Evolutionary conservation across 345 rosid species (phyloP), one percentile per base, ranked within the genome.

Genomic region (Balakata baccata): DNA sequence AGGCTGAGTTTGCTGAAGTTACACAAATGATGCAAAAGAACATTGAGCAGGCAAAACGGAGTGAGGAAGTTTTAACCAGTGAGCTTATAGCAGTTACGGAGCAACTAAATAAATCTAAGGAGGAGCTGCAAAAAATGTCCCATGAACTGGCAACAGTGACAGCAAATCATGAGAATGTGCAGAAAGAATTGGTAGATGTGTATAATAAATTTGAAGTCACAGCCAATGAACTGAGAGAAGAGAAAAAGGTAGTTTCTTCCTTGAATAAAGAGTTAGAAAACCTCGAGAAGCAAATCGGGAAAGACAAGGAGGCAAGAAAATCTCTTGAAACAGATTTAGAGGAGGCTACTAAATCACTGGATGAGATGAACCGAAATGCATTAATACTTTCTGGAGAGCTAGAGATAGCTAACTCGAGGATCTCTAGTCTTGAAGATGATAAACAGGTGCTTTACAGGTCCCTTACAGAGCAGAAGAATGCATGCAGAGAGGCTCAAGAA

Each of bases 321-420:
- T 84, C 90, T 22, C 89, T 95, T 58, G 93, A 89, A 87, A 72
- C 77, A 38, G 94, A 88, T 74, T 74, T 95, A 66, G 96, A 95
- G 84, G 97, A 91, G 77, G 93, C 99, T 58, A 91, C 91, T 0
- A 92, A 83, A 84, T 92, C 97, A 49, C 90, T 95, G 1, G 97
- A 87, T 75, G 92, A 88, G 83, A 88, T 90, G 91, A 95, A 86
- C 84, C 81, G 75, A 69, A 92, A 91, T 71, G 84, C 90, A 14
- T 47, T 89, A 12, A 73, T 74, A 39, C 87, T 95, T 71, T 87
- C 98, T 43, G 78, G 64, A 54, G 92, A 89, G 64, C 86, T 95
- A 62, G 92, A 90, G 78, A 86, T 47, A 69, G 82, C 92, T 5
- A 88, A 84, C 75, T 82, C 87, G 41, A 74, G 74, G 77, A 85